A percentile compares a stretch with the other conserved stretches of the same genome.
Evolutionary conservation across 164 flowering plant species (phyloP).

Genomic region (Sextonia rubra): DNA sequence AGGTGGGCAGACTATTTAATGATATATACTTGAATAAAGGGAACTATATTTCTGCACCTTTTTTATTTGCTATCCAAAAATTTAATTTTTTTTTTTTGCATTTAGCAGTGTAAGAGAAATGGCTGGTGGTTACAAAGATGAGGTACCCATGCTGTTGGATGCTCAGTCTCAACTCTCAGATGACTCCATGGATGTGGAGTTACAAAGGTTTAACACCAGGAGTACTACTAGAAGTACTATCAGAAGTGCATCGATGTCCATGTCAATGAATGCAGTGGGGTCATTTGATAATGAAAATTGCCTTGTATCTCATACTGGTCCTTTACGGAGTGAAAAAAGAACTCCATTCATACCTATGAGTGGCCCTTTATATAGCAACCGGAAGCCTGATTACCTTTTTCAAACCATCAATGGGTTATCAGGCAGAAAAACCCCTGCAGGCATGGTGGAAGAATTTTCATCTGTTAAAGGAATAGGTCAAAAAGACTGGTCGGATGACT

Average conservation of each 20-base stretch:
- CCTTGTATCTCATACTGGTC: constrained; percentile 62
- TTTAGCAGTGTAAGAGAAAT: constrained; percentile 22
- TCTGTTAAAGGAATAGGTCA: constrained; percentile 25
- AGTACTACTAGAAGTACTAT: constrained; percentile 17
- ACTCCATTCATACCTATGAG: constrained; percentile 52
- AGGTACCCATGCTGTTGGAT: constrained; percentile 55
- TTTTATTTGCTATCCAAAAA: not conserved
- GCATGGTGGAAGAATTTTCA: constrained; percentile 36
- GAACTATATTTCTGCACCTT: not conserved
- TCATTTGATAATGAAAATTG: constrained; percentile 25
- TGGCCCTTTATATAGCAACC: constrained; percentile 42
- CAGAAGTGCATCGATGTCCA: constrained; percentile 58
- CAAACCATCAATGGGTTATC: constrained; percentile 16
- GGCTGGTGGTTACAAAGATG: constrained; percentile 54
- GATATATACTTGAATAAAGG: not conserved
- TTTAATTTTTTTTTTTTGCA: constrained; percentile 1
- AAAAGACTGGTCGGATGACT: constrained; percentile 30
- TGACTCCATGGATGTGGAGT: constrained; percentile 22
- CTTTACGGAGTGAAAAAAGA: constrained; percentile 41
- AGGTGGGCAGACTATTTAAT: not conserved
- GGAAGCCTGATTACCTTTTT: constrained; percentile 23
- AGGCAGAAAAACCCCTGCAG: constrained; percentile 18
- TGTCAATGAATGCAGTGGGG: constrained; percentile 31
- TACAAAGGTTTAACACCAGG: constrained; percentile 19
- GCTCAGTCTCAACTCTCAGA: constrained; percentile 18